Percentiles rank a stretch among this genome's conserved stretches.
phyloP scores from a whole-genome alignment of 2,329 filamentous ascomycete genomes.

The Diaporthe australafricana region DNA sequence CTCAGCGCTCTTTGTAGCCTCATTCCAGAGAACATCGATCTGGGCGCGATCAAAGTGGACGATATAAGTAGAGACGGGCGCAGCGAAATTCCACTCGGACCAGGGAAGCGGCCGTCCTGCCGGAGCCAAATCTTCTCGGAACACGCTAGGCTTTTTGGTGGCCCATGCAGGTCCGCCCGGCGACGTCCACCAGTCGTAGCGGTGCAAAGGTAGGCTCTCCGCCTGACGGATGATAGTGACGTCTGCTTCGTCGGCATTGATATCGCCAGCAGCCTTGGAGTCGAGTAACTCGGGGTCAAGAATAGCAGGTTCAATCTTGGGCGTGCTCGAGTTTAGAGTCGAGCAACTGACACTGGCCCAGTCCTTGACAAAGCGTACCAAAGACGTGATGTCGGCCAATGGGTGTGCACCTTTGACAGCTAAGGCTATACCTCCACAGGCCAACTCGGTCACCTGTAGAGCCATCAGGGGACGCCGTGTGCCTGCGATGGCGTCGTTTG shows the following conservation, averaged over 20 bases:
- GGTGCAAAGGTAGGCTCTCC: constrained; percentile 3
- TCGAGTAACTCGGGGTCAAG: not conserved
- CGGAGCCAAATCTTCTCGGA: not conserved
- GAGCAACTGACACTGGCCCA: not conserved
- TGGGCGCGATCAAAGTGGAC: not conserved
- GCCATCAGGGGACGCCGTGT: not conserved
- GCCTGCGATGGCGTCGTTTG: not conserved
- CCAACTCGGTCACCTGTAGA: not conserved
- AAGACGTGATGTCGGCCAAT: not conserved
- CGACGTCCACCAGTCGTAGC: constrained; percentile 12
- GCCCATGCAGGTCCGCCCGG: constrained; percentile 7
- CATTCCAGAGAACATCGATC: not conserved
- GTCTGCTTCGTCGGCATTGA: constrained; percentile 3
- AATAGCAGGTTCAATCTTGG: not conserved
- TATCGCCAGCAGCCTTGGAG: not conserved
- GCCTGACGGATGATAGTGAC: not conserved
- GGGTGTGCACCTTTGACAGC: constrained; percentile 10
- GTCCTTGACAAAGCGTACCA: not conserved
- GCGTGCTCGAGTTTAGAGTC: not conserved
- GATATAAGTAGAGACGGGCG: not conserved
- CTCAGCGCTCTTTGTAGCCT: not conserved
- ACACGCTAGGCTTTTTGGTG: not conserved
- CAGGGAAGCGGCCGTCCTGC: not conserved
- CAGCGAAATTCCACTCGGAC: constrained; percentile 1
- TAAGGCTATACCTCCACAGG: not conserved